phyloP scores from a whole-genome alignment of 176 grass and related monocot species.

The Hyparrhenia diplandra region DNA sequence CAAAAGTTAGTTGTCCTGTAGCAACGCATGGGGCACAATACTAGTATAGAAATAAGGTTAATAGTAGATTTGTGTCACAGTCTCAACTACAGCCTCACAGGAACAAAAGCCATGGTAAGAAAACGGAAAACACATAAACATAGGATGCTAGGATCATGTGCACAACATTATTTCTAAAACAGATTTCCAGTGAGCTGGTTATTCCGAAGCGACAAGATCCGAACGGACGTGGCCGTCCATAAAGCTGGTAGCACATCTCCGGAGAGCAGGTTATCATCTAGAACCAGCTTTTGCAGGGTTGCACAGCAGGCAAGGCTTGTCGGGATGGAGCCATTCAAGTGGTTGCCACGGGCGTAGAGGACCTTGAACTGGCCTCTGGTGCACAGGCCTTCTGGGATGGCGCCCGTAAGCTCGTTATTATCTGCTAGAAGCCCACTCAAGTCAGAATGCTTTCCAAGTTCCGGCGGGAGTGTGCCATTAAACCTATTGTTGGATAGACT shows the following conservation, averaged over 20 bases:
- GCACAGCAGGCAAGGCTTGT: conserved; percentile 42
- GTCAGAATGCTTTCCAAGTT: conserved; percentile 39
- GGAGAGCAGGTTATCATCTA: conserved; percentile 45
- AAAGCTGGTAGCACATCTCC: conserved; percentile 48
- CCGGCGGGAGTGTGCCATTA: conserved; percentile 42
- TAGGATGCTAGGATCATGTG: too few relatives aligned
- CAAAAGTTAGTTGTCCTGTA: too few relatives aligned
- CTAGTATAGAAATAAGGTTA: too few relatives aligned
- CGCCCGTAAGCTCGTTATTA: conserved; percentile 47
- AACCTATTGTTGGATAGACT: not conserved
- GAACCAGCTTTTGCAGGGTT: not conserved
- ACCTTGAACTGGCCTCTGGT: not conserved
- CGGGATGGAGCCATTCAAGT: conserved; percentile 66
- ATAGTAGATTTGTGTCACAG: too few relatives aligned
- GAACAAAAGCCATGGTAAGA: too few relatives aligned
- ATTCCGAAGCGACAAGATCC: too few relatives aligned
- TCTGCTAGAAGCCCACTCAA: conserved; percentile 1
- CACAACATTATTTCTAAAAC: too few relatives aligned
- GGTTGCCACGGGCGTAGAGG: conserved; percentile 26
- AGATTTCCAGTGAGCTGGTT: too few relatives aligned
- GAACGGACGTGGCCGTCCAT: conserved; percentile 23
- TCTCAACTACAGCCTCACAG: too few relatives aligned
- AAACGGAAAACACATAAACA: too few relatives aligned
- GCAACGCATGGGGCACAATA: too few relatives aligned
- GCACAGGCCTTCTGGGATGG: conserved; percentile 55